Evolutionary conservation across 768 basidiomycete genomes (phyloP).

Genomic region (Lactifluus echinatus): DNA sequence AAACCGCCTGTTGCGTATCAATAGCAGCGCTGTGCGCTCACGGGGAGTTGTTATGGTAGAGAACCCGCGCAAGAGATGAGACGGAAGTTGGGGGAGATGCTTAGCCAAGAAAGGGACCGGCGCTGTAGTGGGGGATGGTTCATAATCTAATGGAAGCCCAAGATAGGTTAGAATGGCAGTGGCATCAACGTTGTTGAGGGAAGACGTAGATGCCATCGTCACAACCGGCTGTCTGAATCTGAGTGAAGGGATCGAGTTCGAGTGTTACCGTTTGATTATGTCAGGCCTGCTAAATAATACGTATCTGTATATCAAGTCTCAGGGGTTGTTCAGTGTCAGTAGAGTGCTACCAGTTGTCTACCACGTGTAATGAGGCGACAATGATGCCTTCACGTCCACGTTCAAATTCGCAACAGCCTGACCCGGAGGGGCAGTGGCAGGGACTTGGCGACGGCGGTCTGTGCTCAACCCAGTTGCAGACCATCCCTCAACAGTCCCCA

Average conservation of each 20-base stretch:
- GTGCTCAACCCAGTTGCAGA: not conserved
- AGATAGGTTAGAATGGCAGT: constrained; percentile 39
- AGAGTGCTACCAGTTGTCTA: not conserved
- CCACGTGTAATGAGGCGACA: not conserved
- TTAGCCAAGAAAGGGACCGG: constrained; percentile 56
- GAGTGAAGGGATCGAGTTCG: too few relatives aligned
- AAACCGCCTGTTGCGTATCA: constrained; percentile 66
- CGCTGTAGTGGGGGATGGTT: constrained; percentile 47
- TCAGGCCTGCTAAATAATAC: not conserved
- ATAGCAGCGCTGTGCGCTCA: constrained; percentile 52
- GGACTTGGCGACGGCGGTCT: not conserved
- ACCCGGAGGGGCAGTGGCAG: too few relatives aligned
- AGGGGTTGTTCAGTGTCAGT: not conserved
- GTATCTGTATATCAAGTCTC: not conserved
- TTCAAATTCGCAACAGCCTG: not conserved
- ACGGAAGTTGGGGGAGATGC: constrained; percentile 58
- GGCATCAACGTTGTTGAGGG: constrained; percentile 11
- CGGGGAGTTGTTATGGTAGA: constrained; percentile 44
- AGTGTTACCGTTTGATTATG: not conserved
- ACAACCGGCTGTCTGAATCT: not conserved
- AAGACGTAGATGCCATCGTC: not conserved
- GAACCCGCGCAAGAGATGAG: constrained; percentile 44
- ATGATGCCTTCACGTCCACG: not conserved
- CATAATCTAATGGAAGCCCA: constrained; percentile 47
- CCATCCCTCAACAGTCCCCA: constrained; percentile 16